phyloP scores from a whole-genome alignment of 1,284 basidiomycete species.

The Cerrena zonata region DNA sequence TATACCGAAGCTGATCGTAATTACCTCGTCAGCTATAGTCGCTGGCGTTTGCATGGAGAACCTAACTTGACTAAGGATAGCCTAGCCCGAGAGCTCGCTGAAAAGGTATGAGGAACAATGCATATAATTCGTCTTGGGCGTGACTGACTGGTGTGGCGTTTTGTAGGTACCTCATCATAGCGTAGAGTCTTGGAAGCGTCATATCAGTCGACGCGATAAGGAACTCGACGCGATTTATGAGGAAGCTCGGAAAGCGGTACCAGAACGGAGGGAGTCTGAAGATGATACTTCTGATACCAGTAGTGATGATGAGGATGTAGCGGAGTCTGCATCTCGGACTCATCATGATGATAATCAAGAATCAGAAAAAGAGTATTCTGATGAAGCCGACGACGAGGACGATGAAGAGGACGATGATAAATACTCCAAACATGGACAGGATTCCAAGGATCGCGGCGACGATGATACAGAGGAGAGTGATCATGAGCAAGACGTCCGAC shows the following conservation, averaged over 20 bases:
- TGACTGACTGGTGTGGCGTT: not conserved
- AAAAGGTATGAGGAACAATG: conserved; percentile 53
- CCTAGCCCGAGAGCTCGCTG: conserved; percentile 47
- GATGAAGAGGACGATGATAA: conserved; percentile 28
- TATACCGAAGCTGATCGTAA: conserved; percentile 60
- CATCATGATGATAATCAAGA: conserved; percentile 5
- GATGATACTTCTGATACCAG: not conserved
- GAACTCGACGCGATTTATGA: conserved; percentile 58
- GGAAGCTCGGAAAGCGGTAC: conserved; percentile 29
- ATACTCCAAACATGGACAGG: conserved; percentile 25
- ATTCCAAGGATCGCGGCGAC: conserved; percentile 8
- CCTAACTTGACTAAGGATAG: conserved; percentile 45
- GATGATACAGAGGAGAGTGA: conserved; percentile 10
- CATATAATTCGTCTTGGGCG: not conserved
- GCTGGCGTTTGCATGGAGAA: conserved; percentile 51
- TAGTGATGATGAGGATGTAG: not conserved
- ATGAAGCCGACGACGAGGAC: conserved; percentile 23
- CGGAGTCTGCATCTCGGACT: not conserved
- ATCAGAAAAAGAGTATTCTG: conserved; percentile 27
- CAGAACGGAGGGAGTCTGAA: not conserved
- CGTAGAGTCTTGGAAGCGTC: conserved; percentile 51
- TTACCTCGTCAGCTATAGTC: conserved; percentile 59
- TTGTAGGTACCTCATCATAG: conserved; percentile 57
- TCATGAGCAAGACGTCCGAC: conserved; percentile 35
- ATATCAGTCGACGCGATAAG: conserved; percentile 56